phyloP scores from a whole-genome alignment of 148 eudicot species.

The Heliamphora exappendiculata region DNA sequence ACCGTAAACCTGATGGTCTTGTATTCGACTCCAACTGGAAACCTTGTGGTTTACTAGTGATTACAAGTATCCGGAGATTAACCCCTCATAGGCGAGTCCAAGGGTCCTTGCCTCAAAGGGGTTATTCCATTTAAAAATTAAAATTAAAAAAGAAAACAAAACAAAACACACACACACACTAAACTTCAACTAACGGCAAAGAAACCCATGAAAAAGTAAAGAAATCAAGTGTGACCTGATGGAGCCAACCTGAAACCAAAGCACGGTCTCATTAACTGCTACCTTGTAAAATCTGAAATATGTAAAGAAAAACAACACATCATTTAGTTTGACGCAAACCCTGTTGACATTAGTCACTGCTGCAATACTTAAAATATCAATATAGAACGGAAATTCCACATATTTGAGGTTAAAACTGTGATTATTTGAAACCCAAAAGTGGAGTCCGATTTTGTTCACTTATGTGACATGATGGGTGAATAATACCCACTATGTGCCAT shows the following conservation, averaged over 20 bases:
- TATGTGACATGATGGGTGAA: no score
- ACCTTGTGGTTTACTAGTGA: no score
- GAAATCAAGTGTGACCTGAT: slow-evolving; percentile 47
- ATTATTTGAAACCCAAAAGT: background rate
- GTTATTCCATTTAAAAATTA: background rate
- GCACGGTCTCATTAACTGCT: slow-evolving; percentile 67
- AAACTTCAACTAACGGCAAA: no score
- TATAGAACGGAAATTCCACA: background rate
- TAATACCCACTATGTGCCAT: no score
- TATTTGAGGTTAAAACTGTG: background rate
- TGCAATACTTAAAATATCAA: background rate
- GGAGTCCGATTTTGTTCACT: no score
- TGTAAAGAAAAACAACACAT: slow-evolving; percentile 12
- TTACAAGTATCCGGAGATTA: no score
- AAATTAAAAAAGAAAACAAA: background rate
- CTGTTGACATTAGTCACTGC: background rate
- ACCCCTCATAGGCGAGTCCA: no score
- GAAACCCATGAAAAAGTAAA: slow-evolving; percentile 16
- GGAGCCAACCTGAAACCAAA: slow-evolving; percentile 99
- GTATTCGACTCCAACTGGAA: no score
- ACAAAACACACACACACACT: no score
- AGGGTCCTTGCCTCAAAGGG: no score
- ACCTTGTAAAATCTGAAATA: slow-evolving; percentile 75
- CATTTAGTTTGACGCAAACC: background rate
- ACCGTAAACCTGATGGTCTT: no score